A percentile compares a stretch with the other conserved stretches of the same genome.
Conservation (phyloP, 78 protist species). For the Capsaspora owczarzaki region DNA sequence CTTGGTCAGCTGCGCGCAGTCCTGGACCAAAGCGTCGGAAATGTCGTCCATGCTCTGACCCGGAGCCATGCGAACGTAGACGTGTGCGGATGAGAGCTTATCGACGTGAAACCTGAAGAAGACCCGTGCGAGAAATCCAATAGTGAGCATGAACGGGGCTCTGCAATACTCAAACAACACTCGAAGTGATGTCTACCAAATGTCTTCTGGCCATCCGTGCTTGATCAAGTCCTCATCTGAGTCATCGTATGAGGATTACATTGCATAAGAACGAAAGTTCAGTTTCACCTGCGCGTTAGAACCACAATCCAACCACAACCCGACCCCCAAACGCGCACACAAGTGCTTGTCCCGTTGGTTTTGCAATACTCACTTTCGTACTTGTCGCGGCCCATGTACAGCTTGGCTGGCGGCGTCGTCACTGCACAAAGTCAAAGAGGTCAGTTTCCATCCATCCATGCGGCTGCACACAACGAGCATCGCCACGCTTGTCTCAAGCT, state of each 20-base stretch:
- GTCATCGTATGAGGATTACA: neutral
- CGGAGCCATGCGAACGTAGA: conserved; percentile 68
- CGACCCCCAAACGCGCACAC: neutral
- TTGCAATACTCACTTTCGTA: neutral
- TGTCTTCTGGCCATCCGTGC: conserved; percentile 82
- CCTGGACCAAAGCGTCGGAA: conserved; percentile 55
- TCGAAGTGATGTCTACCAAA: conserved; percentile 49
- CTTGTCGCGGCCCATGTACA: conserved; percentile 30
- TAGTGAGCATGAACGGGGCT: neutral
- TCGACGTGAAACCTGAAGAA: conserved; percentile 87
- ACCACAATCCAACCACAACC: too few species aligned
- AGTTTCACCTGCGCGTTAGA: neutral
- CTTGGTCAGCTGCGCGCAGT: conserved; percentile 83
- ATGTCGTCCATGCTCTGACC: conserved; percentile 35
- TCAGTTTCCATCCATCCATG: too few species aligned
- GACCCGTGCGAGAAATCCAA: neutral
- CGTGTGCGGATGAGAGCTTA: conserved; percentile 85
- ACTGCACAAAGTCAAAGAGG: neutral
- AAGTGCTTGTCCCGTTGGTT: too few species aligned
- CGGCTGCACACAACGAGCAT: too few species aligned
- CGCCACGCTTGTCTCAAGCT: too few species aligned
- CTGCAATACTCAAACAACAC: neutral
- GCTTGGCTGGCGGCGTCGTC: neutral
- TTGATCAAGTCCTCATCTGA: conserved; percentile 79
- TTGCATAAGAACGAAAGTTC: neutral